Evolutionary conservation across 73 alveolate genomes (phyloP).

Genomic region (Durusdinium trenchii): DNA sequence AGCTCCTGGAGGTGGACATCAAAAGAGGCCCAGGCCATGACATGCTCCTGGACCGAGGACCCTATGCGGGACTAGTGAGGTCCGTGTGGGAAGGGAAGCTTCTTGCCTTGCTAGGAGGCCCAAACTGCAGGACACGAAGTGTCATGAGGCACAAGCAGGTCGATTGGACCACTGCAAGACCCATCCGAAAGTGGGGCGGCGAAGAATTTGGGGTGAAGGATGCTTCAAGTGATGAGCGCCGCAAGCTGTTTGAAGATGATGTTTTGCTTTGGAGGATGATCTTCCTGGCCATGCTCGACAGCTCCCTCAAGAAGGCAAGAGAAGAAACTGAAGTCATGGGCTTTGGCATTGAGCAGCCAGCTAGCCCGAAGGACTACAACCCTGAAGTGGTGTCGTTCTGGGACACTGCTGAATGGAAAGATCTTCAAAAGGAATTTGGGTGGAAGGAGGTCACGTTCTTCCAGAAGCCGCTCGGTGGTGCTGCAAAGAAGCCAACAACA

Average conservation of each 20-base stretch:
- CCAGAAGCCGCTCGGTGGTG: neutral
- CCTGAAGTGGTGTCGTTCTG: neutral
- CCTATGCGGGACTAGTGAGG: no score
- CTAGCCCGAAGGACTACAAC: neutral
- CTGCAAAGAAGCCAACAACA: neutral
- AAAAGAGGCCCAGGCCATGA: no score
- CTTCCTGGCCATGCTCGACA: neutral
- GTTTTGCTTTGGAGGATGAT: neutral
- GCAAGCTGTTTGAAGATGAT: neutral
- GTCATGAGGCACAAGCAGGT: no score
- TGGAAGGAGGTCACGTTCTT: neutral
- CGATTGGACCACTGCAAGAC: no score
- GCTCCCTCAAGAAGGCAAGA: neutral
- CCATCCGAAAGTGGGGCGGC: no score
- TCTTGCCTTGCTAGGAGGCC: no score
- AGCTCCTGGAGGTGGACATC: no score
- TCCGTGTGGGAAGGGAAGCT: no score
- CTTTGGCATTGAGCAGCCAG: neutral
- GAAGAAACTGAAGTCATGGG: neutral
- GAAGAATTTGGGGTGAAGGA: neutral
- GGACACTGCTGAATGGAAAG: neutral
- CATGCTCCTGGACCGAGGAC: no score
- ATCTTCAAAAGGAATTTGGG: neutral
- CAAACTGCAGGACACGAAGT: no score
- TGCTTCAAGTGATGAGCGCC: neutral